Percentiles rank a stretch among this genome's conserved stretches.
These are phyloP conservation scores for Centella asiatica DNA, from an alignment of 129 eudicot species.

Conservation along the genomic window DNA sequence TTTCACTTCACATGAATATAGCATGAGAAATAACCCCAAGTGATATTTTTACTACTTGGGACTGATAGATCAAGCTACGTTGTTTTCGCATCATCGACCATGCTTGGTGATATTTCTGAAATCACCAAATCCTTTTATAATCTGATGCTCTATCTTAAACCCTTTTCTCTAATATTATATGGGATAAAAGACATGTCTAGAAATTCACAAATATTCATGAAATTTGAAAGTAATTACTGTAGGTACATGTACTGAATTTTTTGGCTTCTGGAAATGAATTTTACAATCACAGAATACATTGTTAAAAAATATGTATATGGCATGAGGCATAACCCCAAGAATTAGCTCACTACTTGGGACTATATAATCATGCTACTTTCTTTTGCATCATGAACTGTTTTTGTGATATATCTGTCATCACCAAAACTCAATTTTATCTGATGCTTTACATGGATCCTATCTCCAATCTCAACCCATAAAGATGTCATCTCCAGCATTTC, in stretches of 20 bases:
- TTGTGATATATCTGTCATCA: slow-evolving; percentile 41
- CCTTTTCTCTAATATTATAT: background rate
- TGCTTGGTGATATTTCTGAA: slow-evolving; percentile 19
- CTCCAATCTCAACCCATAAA: background rate
- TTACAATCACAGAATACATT: background rate
- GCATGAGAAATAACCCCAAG: slow-evolving; percentile 36
- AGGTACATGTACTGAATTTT: background rate
- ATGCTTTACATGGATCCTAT: slow-evolving; percentile 28
- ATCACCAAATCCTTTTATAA: slow-evolving; percentile 21
- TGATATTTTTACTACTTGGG: slow-evolving; percentile 20
- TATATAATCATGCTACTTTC: slow-evolving; percentile 53
- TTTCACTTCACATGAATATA: slow-evolving; percentile 16
- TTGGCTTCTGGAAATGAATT: background rate
- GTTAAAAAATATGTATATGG: slow-evolving; percentile 26
- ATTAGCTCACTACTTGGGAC: slow-evolving; percentile 46
- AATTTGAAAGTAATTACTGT: no score
- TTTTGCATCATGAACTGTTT: slow-evolving; percentile 49
- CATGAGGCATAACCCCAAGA: slow-evolving; percentile 82
- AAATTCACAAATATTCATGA: background rate
- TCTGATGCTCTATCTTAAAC: slow-evolving; percentile 6
- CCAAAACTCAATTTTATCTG: slow-evolving; percentile 36
- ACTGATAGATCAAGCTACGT: slow-evolving; percentile 30
- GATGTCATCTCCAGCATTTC: background rate
- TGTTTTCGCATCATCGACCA: slow-evolving; percentile 20
- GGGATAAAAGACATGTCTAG: background rate